Evolutionary conservation across 1,284 basidiomycete genomes (phyloP), one percentile per base, ranked within the genome.

Genomic region (Malassezia vespertilionis): DNA sequence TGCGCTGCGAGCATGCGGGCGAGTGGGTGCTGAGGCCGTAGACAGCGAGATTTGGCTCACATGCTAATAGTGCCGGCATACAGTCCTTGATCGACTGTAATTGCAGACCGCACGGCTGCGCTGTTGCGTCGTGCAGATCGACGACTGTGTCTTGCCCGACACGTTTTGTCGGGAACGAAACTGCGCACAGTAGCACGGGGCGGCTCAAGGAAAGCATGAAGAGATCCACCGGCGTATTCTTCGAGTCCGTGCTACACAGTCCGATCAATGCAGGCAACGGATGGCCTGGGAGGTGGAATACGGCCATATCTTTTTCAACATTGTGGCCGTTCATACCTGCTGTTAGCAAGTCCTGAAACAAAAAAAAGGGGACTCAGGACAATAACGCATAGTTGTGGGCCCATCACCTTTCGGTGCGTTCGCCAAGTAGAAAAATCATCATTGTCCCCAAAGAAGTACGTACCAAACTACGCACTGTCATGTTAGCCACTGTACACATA

Each of bases 251-350:
- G 20, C 54, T 54, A 5, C 44, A 49, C n/a, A 63, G 52, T 18
- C 58, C 48, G 38, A 60, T 54, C 9, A 66, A 35, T 0, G 61
- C 60, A 0, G 63, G 63, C 3, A 69, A 35, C 11, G 64, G 65
- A 39, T 66, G 64, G 2, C 65, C 65, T 9, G 60, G 49, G 3
- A 69, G 58, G 32, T 69, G 65, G 27, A 60, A 54, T 4, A 58
- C 53, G 11, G 59, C 48, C 5, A 52, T 34, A 31, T 64, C 61
- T 20, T 40, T 47, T 27, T 41, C 39, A 8, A 47, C 45, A 8
- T 33, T 28, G 21, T 42, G 46, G 17, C 15, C 27, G 14, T n/a
- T n/a, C 41, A 43, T 44, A 30, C 24, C 26, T 40, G 33, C 14
- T n/a, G 46, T 48, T 32, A 48, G 46, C 17, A 21, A 18, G 4